phyloP scores from a whole-genome alignment of 805 yeast genomes.

The Grigorovia yakushimaensis region DNA sequence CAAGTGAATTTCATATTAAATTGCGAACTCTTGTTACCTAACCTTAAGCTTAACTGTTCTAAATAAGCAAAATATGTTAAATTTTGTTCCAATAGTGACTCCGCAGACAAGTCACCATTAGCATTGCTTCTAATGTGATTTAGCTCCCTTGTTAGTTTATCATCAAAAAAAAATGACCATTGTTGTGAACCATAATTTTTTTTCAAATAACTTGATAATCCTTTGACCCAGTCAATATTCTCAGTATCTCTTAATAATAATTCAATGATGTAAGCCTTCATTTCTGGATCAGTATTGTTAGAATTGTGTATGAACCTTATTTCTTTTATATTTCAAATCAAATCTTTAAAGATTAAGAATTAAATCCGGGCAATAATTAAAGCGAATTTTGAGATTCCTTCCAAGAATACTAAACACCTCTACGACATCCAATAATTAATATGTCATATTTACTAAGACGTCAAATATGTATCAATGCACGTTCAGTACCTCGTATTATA shows the following conservation, averaged over 20 bases:
- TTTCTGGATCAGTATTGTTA: not conserved
- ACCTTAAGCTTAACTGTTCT: constrained; percentile 66
- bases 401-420: not conserved
- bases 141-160: constrained; percentile 17
- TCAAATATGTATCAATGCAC: not conserved
- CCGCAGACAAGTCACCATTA: constrained; percentile 25
- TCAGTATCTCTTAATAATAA: constrained; percentile 26
- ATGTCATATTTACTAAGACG: not conserved
- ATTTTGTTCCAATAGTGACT: constrained; percentile 25
- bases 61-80: constrained; percentile 71
- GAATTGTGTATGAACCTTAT: not conserved
- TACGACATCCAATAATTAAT: not conserved
- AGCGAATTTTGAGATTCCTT: not conserved
- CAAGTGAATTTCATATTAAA: constrained; percentile 61
- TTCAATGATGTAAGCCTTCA: constrained; percentile 20
- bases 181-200: constrained; percentile 24
- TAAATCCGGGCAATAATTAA: not conserved
- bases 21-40: constrained; percentile 54
- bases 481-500: not conserved
- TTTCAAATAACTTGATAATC: constrained; percentile 22
- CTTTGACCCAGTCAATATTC: constrained; percentile 23
- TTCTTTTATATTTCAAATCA: not conserved
- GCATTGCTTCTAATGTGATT: constrained; percentile 24
- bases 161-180: constrained; percentile 26
- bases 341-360: not conserved